A percentile compares a stretch with the other conserved stretches of the same genome.
Evolutionary conservation across 306 rosid genomes (phyloP).

Genomic region (Trifolium fragiferum): DNA sequence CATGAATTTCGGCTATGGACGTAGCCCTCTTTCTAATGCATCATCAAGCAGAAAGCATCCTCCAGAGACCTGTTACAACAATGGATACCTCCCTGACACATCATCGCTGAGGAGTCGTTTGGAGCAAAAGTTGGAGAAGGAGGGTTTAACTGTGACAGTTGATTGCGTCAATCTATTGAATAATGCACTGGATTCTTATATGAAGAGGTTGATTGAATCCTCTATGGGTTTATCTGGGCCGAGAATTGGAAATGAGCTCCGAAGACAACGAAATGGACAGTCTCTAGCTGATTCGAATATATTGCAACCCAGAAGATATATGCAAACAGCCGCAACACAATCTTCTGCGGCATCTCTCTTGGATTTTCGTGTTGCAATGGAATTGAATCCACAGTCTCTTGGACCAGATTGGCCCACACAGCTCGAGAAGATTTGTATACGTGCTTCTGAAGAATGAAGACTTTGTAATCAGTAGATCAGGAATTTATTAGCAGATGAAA

Average conservation of each 20-base stretch:
- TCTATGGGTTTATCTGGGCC: slow-evolving; percentile 62
- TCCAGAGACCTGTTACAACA: slow-evolving; percentile 68
- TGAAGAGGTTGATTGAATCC: slow-evolving; percentile 87
- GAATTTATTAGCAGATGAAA: slow-evolving; percentile 31
- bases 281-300: slow-evolving; percentile 45
- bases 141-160: slow-evolving; percentile 60
- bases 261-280: slow-evolving; percentile 40
- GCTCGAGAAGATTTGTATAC: slow-evolving; percentile 79
- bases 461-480: slow-evolving; percentile 36
- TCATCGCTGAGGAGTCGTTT: slow-evolving; percentile 68
- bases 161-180: slow-evolving; percentile 83
- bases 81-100: slow-evolving; percentile 75
- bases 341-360: slow-evolving; percentile 54
- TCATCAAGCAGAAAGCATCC: slow-evolving; percentile 50
- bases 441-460: slow-evolving; percentile 69
- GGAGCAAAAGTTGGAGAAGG: slow-evolving; percentile 72
- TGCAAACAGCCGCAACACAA: slow-evolving; percentile 48
- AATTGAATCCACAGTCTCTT: slow-evolving; percentile 73
- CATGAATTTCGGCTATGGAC: slow-evolving; percentile 54
- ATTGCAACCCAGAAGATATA: slow-evolving; percentile 43
- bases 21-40: slow-evolving; percentile 58
- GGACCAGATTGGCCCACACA: slow-evolving; percentile 84
- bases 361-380: slow-evolving; percentile 78
- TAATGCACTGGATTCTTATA: slow-evolving; percentile 77
- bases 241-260: slow-evolving; percentile 49